Evolutionary conservation across 805 yeast species (phyloP).

Genomic region (Sporopachydermia lactativora): DNA sequence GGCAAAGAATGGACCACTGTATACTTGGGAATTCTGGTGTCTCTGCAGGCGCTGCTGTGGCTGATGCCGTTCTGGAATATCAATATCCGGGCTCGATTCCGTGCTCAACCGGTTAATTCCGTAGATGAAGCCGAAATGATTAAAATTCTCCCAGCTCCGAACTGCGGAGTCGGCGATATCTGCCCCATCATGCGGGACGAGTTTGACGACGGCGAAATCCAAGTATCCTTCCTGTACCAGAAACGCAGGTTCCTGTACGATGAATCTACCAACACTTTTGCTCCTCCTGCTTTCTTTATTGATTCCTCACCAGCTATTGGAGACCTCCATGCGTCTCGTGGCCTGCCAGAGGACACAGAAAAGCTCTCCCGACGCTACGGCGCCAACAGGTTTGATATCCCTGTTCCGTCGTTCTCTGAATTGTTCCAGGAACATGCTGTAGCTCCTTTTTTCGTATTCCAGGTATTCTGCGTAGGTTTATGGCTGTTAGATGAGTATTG

Average conservation of each 20-base stretch:
- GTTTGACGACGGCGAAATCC: conserved; percentile 42
- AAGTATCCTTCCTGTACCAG: conserved; percentile 70
- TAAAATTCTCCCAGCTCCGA: conserved; percentile 68
- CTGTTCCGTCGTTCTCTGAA: conserved; percentile 83
- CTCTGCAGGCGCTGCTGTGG: conserved; percentile 65
- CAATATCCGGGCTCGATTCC: conserved; percentile 51
- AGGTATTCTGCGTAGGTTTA: conserved; percentile 84
- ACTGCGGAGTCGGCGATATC: conserved; percentile 77
- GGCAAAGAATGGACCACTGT: conserved; percentile 97
- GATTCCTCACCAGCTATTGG: conserved; percentile 44
- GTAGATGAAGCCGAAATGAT: conserved; percentile 58
- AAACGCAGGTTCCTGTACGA: conserved; percentile 80
- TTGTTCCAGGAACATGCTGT: conserved; percentile 95
- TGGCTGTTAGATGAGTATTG: conserved; percentile 97
- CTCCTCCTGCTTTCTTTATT: conserved; percentile 72
- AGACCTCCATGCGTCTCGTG: conserved; percentile 40
- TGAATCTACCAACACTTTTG: conserved; percentile 35
- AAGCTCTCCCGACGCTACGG: conserved; percentile 53
- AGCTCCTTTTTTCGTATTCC: conserved; percentile 96
- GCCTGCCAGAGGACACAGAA: conserved; percentile 22
- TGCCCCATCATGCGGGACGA: conserved; percentile 43
- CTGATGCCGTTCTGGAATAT: conserved; percentile 93
- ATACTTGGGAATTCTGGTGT: conserved; percentile 56
- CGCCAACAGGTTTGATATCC: conserved; percentile 80
- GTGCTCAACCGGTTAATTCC: conserved; percentile 38